These are phyloP conservation scores for Candida silvatica DNA, from an alignment of 805 yeast species.

Conservation along the genomic window DNA sequence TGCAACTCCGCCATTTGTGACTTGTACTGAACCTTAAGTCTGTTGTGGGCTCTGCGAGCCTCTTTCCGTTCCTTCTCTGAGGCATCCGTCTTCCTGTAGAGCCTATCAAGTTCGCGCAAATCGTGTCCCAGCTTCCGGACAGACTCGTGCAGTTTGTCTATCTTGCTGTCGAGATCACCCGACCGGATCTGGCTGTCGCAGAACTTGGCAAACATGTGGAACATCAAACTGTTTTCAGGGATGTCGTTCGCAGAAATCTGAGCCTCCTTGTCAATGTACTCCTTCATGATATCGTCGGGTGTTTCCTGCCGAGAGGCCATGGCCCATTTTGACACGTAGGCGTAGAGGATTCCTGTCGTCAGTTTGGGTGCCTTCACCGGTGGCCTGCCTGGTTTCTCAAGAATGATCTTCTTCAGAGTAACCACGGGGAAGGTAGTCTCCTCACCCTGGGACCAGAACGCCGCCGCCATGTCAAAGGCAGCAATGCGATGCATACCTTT, in stretches of 20 bases:
- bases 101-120: slow-evolving; percentile 38
- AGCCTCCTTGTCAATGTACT: slow-evolving; percentile 45
- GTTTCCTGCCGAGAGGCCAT: slow-evolving; percentile 63
- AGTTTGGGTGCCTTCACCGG: slow-evolving; percentile 6
- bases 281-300: slow-evolving; percentile 45
- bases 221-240: slow-evolving; percentile 24
- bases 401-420: slow-evolving; percentile 32
- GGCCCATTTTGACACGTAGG: slow-evolving; percentile 53
- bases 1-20: slow-evolving; percentile 42
- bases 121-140: slow-evolving; percentile 33
- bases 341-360: slow-evolving; percentile 7
- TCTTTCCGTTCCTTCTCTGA: slow-evolving; percentile 45
- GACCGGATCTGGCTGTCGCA: slow-evolving; percentile 58
- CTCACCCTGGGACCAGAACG: slow-evolving; percentile 60
- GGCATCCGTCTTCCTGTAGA: slow-evolving; percentile 32
- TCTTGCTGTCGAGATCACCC: slow-evolving; percentile 32
- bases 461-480: slow-evolving; percentile 43
- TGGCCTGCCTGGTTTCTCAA: slow-evolving; percentile 3
- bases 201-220: slow-evolving; percentile 58
- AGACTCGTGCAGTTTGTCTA: slow-evolving; percentile 26
- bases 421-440: slow-evolving; percentile 43
- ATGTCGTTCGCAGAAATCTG: slow-evolving; percentile 11
- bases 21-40: slow-evolving; percentile 36
- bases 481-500: slow-evolving; percentile 17
- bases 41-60: slow-evolving; percentile 43